These are phyloP conservation scores for Orbilia brochopaga DNA, from an alignment of 2,329 filamentous ascomycete species.

Conservation along the genomic window DNA sequence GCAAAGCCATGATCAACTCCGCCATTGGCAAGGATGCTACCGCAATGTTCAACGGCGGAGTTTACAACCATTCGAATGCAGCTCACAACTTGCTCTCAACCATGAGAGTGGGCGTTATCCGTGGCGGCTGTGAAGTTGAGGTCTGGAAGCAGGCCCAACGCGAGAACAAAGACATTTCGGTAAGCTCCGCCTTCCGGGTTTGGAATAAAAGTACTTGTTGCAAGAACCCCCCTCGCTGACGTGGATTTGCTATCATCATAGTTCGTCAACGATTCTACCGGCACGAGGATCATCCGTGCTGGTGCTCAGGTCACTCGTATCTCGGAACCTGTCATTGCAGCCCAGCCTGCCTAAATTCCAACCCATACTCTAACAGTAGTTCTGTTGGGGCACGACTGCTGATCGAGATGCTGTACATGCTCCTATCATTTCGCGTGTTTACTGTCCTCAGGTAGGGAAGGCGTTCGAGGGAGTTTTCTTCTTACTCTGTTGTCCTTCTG, in stretches of 20 bases:
- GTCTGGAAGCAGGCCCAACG: slow-evolving; percentile 88
- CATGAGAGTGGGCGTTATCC: slow-evolving; percentile 85
- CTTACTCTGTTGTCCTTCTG: slow-evolving; percentile 6
- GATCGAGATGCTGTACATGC: slow-evolving; percentile 24
- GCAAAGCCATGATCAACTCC: slow-evolving; percentile 81
- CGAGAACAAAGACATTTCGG: slow-evolving; percentile 76
- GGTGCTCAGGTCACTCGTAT: slow-evolving; percentile 86
- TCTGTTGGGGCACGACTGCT: not conserved
- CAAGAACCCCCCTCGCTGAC: not conserved
- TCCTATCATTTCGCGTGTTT: slow-evolving; percentile 9
- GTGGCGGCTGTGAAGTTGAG: slow-evolving; percentile 85
- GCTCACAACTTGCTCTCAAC: slow-evolving; percentile 87
- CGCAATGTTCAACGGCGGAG: slow-evolving; percentile 88
- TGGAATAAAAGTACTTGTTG: not conserved
- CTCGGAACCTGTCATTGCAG: slow-evolving; percentile 76
- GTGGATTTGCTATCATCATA: slow-evolving; percentile 57
- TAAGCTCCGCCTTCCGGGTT: not conserved
- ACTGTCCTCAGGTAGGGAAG: slow-evolving; percentile 4
- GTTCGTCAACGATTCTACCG: slow-evolving; percentile 78
- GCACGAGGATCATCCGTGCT: slow-evolving; percentile 82
- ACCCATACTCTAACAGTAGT: not conserved
- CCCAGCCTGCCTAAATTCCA: slow-evolving; percentile 74
- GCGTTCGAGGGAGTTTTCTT: slow-evolving; percentile 20
- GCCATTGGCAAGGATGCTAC: slow-evolving; percentile 87
- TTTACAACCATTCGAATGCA: slow-evolving; percentile 88